Evolutionary conservation across 352 stramenopile species (phyloP).

Genomic region (Globisporangium takayamanum): DNA sequence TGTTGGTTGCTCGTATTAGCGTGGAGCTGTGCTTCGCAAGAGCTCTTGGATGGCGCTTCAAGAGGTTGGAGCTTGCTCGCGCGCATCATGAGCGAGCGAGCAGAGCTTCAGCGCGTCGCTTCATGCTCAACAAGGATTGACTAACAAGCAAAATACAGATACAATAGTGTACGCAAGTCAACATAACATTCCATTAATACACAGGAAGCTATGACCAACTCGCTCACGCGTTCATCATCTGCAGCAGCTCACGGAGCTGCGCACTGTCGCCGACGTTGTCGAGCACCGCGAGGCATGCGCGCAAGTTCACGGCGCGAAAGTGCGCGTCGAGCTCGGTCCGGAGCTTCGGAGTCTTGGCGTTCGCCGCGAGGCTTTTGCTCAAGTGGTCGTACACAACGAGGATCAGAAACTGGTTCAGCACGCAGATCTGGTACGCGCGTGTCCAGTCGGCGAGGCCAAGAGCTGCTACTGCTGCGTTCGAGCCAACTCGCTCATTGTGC

Average conservation of each 20-base stretch:
- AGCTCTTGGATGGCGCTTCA: too few relatives aligned
- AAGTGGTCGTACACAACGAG: slow-evolving; percentile 74
- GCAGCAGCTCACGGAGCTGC: neutral
- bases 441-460: slow-evolving; percentile 37
- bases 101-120: too few relatives aligned
- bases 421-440: slow-evolving; percentile 50
- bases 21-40: too few relatives aligned
- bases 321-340: slow-evolving; percentile 50
- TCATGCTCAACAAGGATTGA: too few relatives aligned
- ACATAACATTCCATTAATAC: too few relatives aligned
- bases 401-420: slow-evolving; percentile 81
- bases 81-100: too few relatives aligned
- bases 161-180: too few relatives aligned
- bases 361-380: slow-evolving; percentile 71
- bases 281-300: slow-evolving; percentile 55
- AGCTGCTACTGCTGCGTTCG: neutral
- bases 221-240: too few relatives aligned
- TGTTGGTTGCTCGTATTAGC: too few relatives aligned
- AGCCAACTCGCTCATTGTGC: slow-evolving; percentile 10
- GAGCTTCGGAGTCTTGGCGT: slow-evolving; percentile 61
- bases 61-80: too few relatives aligned
- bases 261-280: slow-evolving; percentile 37
- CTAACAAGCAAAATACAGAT: too few relatives aligned
- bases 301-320: slow-evolving; percentile 65
- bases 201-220: too few relatives aligned